Percentiles rank a stretch among this genome's conserved stretches.
These are phyloP conservation scores for Linnemannia zychae DNA, from an alignment of 192 early-diverging fungal genomes.

Conservation along the genomic window DNA sequence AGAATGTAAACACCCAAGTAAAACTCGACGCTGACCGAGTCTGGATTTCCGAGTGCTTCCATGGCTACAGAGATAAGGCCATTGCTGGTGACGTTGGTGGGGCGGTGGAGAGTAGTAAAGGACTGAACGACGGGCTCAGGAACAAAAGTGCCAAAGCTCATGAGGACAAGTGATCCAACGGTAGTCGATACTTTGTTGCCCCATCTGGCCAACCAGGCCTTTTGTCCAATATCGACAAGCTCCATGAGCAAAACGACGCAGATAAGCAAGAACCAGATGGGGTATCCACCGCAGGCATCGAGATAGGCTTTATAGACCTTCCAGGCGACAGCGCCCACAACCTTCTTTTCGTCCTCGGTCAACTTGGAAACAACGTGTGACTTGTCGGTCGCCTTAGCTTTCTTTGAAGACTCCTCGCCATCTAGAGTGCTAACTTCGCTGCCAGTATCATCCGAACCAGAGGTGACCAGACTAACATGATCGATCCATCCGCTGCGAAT, in stretches of 20 bases:
- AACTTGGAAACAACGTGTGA: slow-evolving; percentile 60
- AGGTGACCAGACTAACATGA: slow-evolving; percentile 25
- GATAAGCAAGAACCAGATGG: slow-evolving; percentile 70
- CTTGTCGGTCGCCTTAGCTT: slow-evolving; percentile 42
- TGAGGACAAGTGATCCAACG: slow-evolving; percentile 20
- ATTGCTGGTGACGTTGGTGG: background rate
- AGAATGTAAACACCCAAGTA: slow-evolving; percentile 75
- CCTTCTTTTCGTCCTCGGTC: slow-evolving; percentile 86
- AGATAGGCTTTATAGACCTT: slow-evolving; percentile 85
- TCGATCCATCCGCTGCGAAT: slow-evolving; percentile 60
- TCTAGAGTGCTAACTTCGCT: slow-evolving; percentile 53
- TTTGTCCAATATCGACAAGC: slow-evolving; percentile 58
- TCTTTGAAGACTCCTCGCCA: slow-evolving; percentile 54
- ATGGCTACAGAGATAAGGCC: slow-evolving; percentile 9
- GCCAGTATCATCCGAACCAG: slow-evolving; percentile 9
- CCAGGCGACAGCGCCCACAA: slow-evolving; percentile 79
- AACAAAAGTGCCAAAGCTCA: background rate
- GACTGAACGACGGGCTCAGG: slow-evolving; percentile 20
- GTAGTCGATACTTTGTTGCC: slow-evolving; percentile 54
- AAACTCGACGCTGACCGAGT: slow-evolving; percentile 60
- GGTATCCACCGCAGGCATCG: slow-evolving; percentile 69
- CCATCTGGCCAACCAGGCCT: slow-evolving; percentile 65
- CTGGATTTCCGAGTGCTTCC: background rate
- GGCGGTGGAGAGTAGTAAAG: slow-evolving; percentile 15
- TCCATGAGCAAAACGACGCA: slow-evolving; percentile 49